These are phyloP conservation scores for Toxicodendron radicans DNA, from an alignment of 345 rosid species.

Conservation along the genomic window DNA sequence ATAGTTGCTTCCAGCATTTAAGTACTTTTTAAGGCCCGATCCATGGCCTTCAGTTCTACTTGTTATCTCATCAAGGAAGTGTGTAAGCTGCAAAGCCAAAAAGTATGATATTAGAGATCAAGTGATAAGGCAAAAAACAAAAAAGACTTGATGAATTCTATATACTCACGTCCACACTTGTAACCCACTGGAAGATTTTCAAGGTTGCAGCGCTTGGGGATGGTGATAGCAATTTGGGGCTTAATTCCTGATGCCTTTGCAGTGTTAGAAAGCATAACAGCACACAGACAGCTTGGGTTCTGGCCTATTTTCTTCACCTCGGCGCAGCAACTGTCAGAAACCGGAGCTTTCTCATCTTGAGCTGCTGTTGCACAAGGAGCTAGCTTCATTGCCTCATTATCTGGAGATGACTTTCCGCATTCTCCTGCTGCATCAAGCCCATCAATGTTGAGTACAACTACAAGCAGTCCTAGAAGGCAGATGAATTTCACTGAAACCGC, in stretches of 20 bases:
- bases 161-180: slow-evolving; percentile 44
- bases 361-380: slow-evolving; percentile 40
- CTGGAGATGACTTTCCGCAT: slow-evolving; percentile 42
- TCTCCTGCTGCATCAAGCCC: slow-evolving; percentile 37
- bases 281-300: slow-evolving; percentile 41
- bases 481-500: slow-evolving; percentile 25
- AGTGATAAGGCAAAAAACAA: neutral
- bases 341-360: slow-evolving; percentile 33
- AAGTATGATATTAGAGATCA: neutral
- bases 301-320: slow-evolving; percentile 38
- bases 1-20: slow-evolving; percentile 11
- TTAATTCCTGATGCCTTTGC: slow-evolving; percentile 41
- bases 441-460: slow-evolving; percentile 9
- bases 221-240: slow-evolving; percentile 36
- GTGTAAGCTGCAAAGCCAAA: slow-evolving; percentile 43
- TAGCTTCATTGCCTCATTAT: slow-evolving; percentile 37
- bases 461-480: slow-evolving; percentile 29
- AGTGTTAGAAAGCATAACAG: slow-evolving; percentile 40
- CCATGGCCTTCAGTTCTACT: neutral
- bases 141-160: neutral
- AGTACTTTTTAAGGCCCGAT: neutral
- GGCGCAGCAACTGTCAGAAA: slow-evolving; percentile 34
- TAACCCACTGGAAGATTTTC: slow-evolving; percentile 47
- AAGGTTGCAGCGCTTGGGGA: slow-evolving; percentile 48
- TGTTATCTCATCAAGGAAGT: slow-evolving; percentile 34